Conservation (phyloP, 2,329 filamentous ascomycete species). For the Hansfordia pulvinata region DNA sequence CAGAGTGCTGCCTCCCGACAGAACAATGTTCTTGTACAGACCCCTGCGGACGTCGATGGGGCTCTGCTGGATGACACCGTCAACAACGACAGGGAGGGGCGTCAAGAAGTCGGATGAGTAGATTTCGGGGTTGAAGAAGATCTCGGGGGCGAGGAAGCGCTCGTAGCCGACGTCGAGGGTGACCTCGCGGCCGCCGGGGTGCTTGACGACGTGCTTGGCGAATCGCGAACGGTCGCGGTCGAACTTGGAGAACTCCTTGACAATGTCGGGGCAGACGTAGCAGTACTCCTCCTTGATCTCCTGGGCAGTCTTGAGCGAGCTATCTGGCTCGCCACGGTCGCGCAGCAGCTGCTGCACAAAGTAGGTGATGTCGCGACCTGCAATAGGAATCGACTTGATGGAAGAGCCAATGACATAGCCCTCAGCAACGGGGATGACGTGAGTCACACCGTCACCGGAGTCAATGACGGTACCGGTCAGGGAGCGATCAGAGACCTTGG, state of each 20-base stretch:
- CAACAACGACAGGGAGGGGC: slow-evolving; percentile 84
- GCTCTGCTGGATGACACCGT: slow-evolving; percentile 92
- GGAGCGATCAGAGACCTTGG: slow-evolving; percentile 91
- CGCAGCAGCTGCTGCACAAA: slow-evolving; percentile 94
- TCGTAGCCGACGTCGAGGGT: slow-evolving; percentile 93
- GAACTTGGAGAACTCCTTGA: slow-evolving; percentile 94
- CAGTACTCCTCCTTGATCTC: slow-evolving; percentile 98
- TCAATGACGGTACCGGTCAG: slow-evolving; percentile 97
- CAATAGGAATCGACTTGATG: slow-evolving; percentile 98
- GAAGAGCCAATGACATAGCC: slow-evolving; percentile 98
- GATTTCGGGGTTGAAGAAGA: slow-evolving; percentile 99
- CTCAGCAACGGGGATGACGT: slow-evolving; percentile 96
- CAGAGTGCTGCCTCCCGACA: slow-evolving; percentile 90
- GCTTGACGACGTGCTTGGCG: slow-evolving; percentile 74
- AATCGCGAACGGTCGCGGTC: slow-evolving; percentile 88
- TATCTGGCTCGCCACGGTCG: slow-evolving; percentile 93
- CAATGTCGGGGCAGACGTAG: slow-evolving; percentile 96
- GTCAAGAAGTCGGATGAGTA: slow-evolving; percentile 98
- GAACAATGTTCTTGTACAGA: slow-evolving; percentile 98
- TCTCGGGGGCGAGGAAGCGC: slow-evolving; percentile 93
- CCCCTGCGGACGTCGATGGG: slow-evolving; percentile 95
- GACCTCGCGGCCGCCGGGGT: slow-evolving; percentile 74
- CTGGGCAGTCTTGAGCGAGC: slow-evolving; percentile 91
- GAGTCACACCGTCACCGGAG: slow-evolving; percentile 95
- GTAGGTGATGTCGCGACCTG: slow-evolving; percentile 95